A percentile compares a stretch with the other conserved stretches of the same genome.
phyloP scores from a whole-genome alignment of 1,139 yeast genomes.

The Maudiozyma humilis region DNA sequence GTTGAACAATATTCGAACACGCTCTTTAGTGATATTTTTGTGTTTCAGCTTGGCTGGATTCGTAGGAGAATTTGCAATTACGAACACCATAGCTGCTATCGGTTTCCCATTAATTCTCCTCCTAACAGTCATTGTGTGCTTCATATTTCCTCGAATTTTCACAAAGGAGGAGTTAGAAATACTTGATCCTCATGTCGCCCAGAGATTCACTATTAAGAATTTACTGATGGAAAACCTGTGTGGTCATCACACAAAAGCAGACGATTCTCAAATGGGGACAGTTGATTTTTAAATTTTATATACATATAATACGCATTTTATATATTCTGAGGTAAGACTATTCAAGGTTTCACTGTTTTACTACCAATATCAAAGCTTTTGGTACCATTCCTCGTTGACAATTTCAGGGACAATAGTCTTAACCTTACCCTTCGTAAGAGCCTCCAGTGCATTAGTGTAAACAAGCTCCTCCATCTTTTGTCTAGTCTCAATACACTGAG shows the following conservation, averaged over 20 bases:
- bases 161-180: slow-evolving; percentile 50
- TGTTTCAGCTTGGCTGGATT: slow-evolving; percentile 57
- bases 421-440: slow-evolving; percentile 51
- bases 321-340: neutral
- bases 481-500: slow-evolving; percentile 55
- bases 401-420: slow-evolving; percentile 63
- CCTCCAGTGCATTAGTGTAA: slow-evolving; percentile 34
- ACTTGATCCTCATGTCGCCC: slow-evolving; percentile 48
- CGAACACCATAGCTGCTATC: slow-evolving; percentile 82
- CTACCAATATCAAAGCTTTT: too few relatives aligned
- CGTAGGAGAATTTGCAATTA: slow-evolving; percentile 75
- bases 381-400: slow-evolving; percentile 27
- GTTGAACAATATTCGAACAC: slow-evolving; percentile 33
- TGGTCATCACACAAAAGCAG: neutral
- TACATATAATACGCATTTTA: neutral
- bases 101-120: slow-evolving; percentile 88
- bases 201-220: slow-evolving; percentile 33
- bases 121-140: slow-evolving; percentile 54
- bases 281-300: neutral
- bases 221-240: slow-evolving; percentile 22
- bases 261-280: neutral
- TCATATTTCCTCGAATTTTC: slow-evolving; percentile 52
- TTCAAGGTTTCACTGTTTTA: too few relatives aligned
- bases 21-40: slow-evolving; percentile 52
- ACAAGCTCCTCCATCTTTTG: slow-evolving; percentile 48